Evolutionary conservation across 257 asterid species (phyloP).

Genomic region (Paulownia fortunei): DNA sequence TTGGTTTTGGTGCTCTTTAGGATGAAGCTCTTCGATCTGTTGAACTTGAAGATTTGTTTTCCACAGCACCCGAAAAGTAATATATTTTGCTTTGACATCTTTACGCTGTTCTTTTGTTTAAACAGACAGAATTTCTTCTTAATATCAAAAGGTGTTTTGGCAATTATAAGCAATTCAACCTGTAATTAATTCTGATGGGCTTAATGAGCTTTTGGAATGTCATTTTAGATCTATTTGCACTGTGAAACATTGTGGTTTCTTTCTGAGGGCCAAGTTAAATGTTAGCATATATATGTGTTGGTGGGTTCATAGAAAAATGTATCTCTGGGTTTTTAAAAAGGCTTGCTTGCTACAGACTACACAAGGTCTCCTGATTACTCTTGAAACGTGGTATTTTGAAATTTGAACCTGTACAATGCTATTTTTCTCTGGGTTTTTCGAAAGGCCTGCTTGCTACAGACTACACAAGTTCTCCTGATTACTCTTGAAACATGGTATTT

Average conservation of each 20-base stretch:
- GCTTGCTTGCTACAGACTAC: neutral
- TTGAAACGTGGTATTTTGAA: no score
- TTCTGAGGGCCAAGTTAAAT: no score
- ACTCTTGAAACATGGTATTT: no score
- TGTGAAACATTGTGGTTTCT: no score
- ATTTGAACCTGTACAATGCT: no score
- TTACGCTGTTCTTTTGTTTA: constrained; percentile 9
- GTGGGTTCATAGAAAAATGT: no score
- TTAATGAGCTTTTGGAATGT: constrained; percentile 19
- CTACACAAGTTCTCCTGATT: neutral
- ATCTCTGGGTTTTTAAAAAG: neutral
- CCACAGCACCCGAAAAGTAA: constrained; percentile 99
- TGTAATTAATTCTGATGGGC: neutral
- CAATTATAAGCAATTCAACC: neutral
- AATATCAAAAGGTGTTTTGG: constrained; percentile 2
- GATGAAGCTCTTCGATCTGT: constrained; percentile 84
- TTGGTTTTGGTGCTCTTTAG: constrained; percentile 55
- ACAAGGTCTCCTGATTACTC: neutral
- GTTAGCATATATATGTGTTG: no score
- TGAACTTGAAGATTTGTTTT: constrained; percentile 95
- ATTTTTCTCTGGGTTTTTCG: neutral
- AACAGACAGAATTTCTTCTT: constrained; percentile 10
- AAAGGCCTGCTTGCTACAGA: neutral
- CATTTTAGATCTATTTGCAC: no score
- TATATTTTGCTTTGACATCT: constrained; percentile 30